phyloP scores from a whole-genome alignment of 345 rosid species.

The Hypericum perforatum region DNA sequence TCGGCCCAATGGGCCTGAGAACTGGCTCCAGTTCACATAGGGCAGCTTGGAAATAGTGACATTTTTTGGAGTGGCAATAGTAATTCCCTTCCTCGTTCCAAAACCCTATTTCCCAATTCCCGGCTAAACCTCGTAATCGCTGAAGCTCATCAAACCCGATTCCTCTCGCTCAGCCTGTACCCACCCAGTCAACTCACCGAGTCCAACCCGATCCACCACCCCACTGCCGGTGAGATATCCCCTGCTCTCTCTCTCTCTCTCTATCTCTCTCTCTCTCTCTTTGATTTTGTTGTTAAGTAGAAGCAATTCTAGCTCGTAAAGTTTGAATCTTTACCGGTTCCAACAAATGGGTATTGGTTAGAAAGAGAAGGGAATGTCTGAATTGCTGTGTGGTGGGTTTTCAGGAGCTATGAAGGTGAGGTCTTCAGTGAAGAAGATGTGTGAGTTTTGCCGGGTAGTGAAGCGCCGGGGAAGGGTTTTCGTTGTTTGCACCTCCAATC shows the following conservation, averaged over 20 bases:
- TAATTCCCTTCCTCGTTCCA: background rate
- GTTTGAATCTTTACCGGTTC: no score
- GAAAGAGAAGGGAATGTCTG: no score
- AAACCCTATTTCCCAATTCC: background rate
- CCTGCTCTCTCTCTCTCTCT: background rate
- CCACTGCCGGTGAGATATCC: constrained; percentile 7
- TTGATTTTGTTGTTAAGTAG: background rate
- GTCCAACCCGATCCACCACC: background rate
- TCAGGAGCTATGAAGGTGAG: constrained; percentile 71
- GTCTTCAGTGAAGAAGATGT: constrained; percentile 92
- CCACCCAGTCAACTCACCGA: background rate
- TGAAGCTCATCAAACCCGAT: background rate
- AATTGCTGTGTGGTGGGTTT: constrained; percentile 5
- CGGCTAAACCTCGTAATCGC: background rate
- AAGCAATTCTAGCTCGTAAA: no score
- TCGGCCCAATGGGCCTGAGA: no score
- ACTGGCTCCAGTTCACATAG: no score
- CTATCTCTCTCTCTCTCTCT: background rate
- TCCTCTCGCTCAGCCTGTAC: background rate
- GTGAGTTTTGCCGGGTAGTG: constrained; percentile 78
- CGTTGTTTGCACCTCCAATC: constrained; percentile 61
- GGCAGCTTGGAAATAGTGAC: no score
- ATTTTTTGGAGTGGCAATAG: no score
- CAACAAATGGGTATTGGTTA: no score
- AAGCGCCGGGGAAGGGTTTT: constrained; percentile 84